phyloP scores from a whole-genome alignment of 2,329 filamentous ascomycete species.

The Colletotrichum sp. region DNA sequence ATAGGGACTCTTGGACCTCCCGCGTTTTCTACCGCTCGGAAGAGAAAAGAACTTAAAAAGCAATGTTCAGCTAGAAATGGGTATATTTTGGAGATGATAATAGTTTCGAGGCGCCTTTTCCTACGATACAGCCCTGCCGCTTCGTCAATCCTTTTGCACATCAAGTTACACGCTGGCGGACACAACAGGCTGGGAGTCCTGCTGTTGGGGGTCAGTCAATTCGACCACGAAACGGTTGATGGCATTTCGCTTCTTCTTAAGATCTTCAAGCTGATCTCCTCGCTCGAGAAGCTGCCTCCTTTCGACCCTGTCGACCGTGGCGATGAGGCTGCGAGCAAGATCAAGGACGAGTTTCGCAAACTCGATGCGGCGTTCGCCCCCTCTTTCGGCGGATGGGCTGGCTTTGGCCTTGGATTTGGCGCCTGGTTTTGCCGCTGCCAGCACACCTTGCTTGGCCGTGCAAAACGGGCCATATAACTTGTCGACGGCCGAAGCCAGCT shows the following conservation, averaged over 20 bases:
- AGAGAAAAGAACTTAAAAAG: neutral
- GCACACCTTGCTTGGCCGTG: constrained; percentile 37
- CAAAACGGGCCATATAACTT: constrained; percentile 56
- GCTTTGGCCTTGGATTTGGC: constrained; percentile 4
- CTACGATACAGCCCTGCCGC: neutral
- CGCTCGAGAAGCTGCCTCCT: constrained; percentile 42
- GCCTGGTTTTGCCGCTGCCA: constrained; percentile 23
- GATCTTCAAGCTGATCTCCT: constrained; percentile 31
- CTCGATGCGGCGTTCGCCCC: constrained; percentile 31
- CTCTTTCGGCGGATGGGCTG: neutral
- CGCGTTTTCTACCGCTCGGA: neutral
- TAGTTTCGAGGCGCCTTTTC: neutral
- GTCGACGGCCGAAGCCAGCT: constrained; percentile 55
- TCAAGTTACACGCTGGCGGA: neutral
- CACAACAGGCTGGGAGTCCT: neutral
- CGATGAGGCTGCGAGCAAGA: constrained; percentile 50
- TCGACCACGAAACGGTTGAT: constrained; percentile 31
- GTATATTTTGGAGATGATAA: neutral
- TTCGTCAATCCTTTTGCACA: neutral
- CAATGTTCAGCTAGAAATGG: neutral
- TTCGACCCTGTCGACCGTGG: constrained; percentile 47
- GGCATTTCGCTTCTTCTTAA: constrained; percentile 33
- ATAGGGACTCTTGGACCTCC: neutral
- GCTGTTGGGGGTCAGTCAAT: constrained; percentile 16
- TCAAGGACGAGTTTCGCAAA: constrained; percentile 45